Evolutionary conservation across 2,329 filamentous ascomycete genomes (phyloP).

Genomic region (Ascochyta rabiei): DNA sequence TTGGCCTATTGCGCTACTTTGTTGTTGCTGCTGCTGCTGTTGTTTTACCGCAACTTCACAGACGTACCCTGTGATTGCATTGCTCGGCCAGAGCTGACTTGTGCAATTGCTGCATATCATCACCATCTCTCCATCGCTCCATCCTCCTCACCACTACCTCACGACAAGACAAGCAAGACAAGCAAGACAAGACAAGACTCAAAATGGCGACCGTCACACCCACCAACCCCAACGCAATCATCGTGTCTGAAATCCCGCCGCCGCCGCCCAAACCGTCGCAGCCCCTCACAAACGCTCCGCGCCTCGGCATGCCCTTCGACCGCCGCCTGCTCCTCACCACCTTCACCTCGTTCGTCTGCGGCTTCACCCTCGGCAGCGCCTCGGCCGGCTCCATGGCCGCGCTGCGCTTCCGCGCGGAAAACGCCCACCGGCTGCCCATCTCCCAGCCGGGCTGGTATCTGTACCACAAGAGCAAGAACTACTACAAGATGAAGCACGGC

Average conservation of each 20-base stretch:
- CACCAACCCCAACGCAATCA: constrained; percentile 5
- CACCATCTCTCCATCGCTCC: constrained; percentile 7
- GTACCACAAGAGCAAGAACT: constrained; percentile 99
- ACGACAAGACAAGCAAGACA: too few species aligned
- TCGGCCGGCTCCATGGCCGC: constrained; percentile 76
- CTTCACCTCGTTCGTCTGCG: constrained; percentile 68
- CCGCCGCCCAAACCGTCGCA: constrained; percentile 15
- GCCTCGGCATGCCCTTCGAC: constrained; percentile 68
- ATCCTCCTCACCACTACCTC: constrained; percentile 13
- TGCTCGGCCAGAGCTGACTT: not conserved
- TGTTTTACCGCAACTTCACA: not conserved
- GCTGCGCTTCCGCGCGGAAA: constrained; percentile 90
- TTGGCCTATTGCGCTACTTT: not conserved
- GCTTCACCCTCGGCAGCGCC: constrained; percentile 71
- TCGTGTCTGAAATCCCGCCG: constrained; percentile 1
- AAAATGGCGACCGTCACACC: constrained; percentile 15
- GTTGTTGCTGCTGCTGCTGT: not conserved
- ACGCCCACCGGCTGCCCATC: constrained; percentile 88
- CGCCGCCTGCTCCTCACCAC: constrained; percentile 71
- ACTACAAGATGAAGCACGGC: constrained; percentile 79
- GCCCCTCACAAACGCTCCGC: constrained; percentile 27
- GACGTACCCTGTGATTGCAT: not conserved
- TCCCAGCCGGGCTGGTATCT: constrained; percentile 90
- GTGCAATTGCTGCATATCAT: not conserved
- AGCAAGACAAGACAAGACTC: not conserved